Percentiles rank a stretch among this genome's conserved stretches.
Conservation (phyloP, 768 basidiomycete species). For the Grammothele lineata region DNA sequence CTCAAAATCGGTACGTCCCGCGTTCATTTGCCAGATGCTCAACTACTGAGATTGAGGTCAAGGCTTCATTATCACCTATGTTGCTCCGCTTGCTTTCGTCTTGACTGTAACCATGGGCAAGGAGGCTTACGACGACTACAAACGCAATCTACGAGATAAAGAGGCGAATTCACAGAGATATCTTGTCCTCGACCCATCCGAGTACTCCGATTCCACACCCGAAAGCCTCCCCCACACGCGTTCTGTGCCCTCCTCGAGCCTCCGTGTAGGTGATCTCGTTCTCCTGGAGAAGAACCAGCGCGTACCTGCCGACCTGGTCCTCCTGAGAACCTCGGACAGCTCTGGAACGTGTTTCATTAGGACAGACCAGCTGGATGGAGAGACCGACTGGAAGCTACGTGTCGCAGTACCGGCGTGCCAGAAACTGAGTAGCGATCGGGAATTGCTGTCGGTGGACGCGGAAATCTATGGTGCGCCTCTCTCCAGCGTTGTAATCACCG, state of each 20-base stretch:
- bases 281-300: conserved; percentile 95
- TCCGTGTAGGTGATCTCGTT: conserved; percentile 90
- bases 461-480: conserved; percentile 76
- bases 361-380: conserved; percentile 97
- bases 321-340: conserved; percentile 82
- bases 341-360: conserved; percentile 96
- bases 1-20: conserved; percentile 80
- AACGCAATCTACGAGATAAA: conserved; percentile 84
- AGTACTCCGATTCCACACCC: conserved; percentile 21
- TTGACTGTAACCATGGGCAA: conserved; percentile 95
- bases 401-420: conserved; percentile 86
- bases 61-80: conserved; percentile 95
- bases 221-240: conserved; percentile 42
- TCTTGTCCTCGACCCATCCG: conserved; percentile 64
- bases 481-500: neutral
- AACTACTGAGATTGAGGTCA: neutral
- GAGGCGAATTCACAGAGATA: conserved; percentile 96
- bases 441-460: conserved; percentile 64
- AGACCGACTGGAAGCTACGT: conserved; percentile 98
- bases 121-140: conserved; percentile 98
- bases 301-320: conserved; percentile 90
- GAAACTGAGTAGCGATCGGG: conserved; percentile 56
- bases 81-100: conserved; percentile 95
- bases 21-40: neutral
- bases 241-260: conserved; percentile 80